Evolutionary conservation across 208 protist genomes (phyloP), one percentile per base, ranked within the genome.

Genomic region (Leishmania lainsoni): DNA sequence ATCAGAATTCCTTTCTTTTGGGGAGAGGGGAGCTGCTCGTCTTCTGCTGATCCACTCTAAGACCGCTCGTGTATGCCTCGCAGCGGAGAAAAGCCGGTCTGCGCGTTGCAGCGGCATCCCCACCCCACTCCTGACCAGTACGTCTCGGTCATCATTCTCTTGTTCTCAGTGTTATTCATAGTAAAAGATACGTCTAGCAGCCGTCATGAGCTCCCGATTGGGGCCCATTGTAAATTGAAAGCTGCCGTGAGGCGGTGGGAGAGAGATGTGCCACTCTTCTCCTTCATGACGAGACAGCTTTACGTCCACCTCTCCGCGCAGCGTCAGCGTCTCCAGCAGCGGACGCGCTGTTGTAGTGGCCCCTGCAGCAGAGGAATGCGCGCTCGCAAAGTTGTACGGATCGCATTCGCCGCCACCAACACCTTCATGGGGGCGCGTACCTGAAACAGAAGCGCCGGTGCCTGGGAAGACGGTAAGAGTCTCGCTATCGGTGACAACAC

Each of bases 301-400:
- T 52, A 84, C 84, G 32, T 68, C 14, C 5, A 87, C 51, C 51
- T 80, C 65, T 2, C 80, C 75, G 26, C 80, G 75, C 56, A 83
- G n/a, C 51, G 73, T 83, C 32, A 84, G 76, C 72, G 42, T 84
- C 66, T 84, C 79, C 56, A 87, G 63, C 69, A 87, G 49, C 3
- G 76, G 75, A 16, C 76, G 66, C n/a, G 52, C 4, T 45, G 16
- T 17, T 32, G 2, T 66, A 0, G 29, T 42, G 9, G 52, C 45
- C 1, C 2, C 61, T 5, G 80, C 14, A 22, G 75, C 22, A 26
- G 49, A 48, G 2, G 39, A 51, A 49, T 49, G 5, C 0, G n/a
- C 22, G 17, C n/a, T 56, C 48, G 5, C 29, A 39, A 51, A 0
- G 72, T 51, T 17, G 5, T 45, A 16, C 16, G 65, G 32, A 48